Conservation (phyloP, 345 rosid species). For the Erysimum cheiranthoides region DNA sequence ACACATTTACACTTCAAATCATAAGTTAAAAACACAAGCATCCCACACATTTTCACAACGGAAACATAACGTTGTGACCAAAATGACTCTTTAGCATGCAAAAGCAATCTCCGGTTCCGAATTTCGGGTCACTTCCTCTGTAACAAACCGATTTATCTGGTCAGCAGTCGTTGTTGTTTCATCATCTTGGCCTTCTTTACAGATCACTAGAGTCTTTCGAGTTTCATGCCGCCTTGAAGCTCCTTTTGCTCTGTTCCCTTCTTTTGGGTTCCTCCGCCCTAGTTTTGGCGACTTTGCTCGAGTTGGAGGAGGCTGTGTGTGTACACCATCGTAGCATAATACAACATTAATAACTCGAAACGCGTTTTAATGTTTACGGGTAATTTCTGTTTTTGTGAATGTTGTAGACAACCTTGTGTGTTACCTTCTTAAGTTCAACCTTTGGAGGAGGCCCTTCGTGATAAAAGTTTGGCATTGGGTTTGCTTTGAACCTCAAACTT, state of each 20-base stretch:
- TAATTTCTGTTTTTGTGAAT: not conserved
- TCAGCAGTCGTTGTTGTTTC: slow-evolving; percentile 34
- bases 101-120: slow-evolving; percentile 38
- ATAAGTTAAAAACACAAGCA: slow-evolving; percentile 18
- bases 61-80: not conserved
- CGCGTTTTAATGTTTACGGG: not conserved
- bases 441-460: slow-evolving; percentile 86
- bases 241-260: slow-evolving; percentile 60
- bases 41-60: slow-evolving; percentile 11
- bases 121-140: slow-evolving; percentile 43
- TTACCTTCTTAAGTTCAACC: slow-evolving; percentile 85
- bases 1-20: slow-evolving; percentile 42
- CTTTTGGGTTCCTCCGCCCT: slow-evolving; percentile 69
- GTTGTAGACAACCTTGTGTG: slow-evolving; percentile 43
- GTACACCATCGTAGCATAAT: not conserved
- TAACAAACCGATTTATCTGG: slow-evolving; percentile 40
- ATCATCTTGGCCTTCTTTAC: slow-evolving; percentile 45
- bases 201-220: slow-evolving; percentile 50
- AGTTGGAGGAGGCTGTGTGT: slow-evolving; percentile 78
- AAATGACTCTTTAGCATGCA: not conserved
- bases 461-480: slow-evolving; percentile 90
- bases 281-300: slow-evolving; percentile 82
- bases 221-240: slow-evolving; percentile 44
- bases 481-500: slow-evolving; percentile 80
- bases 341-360: slow-evolving; percentile 23